Conservation (phyloP, 805 yeast genomes). For the Sugiyamaella boreocaroliniensis region DNA sequence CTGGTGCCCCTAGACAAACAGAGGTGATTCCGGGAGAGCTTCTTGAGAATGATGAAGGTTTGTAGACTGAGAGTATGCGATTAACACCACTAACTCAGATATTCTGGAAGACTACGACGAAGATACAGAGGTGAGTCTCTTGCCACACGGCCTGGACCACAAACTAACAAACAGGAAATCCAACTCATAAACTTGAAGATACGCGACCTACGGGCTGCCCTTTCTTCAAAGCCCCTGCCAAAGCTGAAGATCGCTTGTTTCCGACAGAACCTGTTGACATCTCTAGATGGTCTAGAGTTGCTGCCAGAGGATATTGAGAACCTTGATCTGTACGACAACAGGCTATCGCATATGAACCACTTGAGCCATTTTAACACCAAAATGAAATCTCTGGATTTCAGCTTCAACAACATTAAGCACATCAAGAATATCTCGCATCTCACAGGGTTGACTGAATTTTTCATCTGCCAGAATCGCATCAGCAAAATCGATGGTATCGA, state of each 20-base stretch:
- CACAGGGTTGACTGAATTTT: slow-evolving; percentile 57
- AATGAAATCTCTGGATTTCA: slow-evolving; percentile 63
- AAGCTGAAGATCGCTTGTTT: slow-evolving; percentile 58
- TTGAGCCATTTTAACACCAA: slow-evolving; percentile 48
- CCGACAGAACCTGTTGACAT: slow-evolving; percentile 75
- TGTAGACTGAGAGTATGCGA: slow-evolving; percentile 28
- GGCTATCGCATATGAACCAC: slow-evolving; percentile 78
- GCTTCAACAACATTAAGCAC: slow-evolving; percentile 83
- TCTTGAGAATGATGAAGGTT: slow-evolving; percentile 62
- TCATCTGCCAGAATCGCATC: slow-evolving; percentile 85
- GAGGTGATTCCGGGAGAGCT: slow-evolving; percentile 35
- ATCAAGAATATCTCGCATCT: slow-evolving; percentile 70
- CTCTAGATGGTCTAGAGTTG: slow-evolving; percentile 63
- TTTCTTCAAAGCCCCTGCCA: slow-evolving; percentile 51
- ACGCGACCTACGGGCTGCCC: slow-evolving; percentile 47
- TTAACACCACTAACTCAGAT: slow-evolving; percentile 36
- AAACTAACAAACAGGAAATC: slow-evolving; percentile 30
- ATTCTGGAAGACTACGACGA: slow-evolving; percentile 31
- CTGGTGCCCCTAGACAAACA: slow-evolving; percentile 4
- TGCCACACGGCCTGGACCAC: neutral
- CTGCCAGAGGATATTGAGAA: slow-evolving; percentile 58
- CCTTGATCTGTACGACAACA: slow-evolving; percentile 84
- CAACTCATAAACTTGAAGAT: slow-evolving; percentile 70
- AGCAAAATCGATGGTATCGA: slow-evolving; percentile 61
- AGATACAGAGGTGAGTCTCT: slow-evolving; percentile 6